A percentile compares a stretch with the other conserved stretches of the same genome.
These are phyloP conservation scores for Diutina sp. DNA, from an alignment of 1,139 yeast genomes.

Conservation along the genomic window DNA sequence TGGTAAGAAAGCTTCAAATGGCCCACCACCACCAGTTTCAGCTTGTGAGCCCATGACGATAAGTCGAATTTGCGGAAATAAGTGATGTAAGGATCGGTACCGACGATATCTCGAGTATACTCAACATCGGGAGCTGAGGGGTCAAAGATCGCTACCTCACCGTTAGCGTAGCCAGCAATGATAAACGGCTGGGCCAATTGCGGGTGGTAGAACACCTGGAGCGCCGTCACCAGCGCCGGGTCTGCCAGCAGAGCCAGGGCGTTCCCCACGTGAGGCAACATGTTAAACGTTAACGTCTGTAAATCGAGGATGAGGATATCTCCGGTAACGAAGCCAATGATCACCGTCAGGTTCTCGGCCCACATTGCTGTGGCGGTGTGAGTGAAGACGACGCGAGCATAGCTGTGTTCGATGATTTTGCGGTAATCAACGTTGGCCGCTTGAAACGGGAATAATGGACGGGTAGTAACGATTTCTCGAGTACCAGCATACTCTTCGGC, in stretches of 20 bases:
- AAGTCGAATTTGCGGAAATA: not conserved
- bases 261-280: not conserved
- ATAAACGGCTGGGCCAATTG: not conserved
- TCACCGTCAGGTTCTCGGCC: not conserved
- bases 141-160: not conserved
- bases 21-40: slow-evolving; percentile 19
- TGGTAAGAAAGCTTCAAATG: slow-evolving; percentile 50
- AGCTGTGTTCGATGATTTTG: not conserved
- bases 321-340: not conserved
- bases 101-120: not conserved
- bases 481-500: not conserved
- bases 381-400: not conserved
- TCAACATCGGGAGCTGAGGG: not conserved
- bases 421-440: not conserved
- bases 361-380: not conserved
- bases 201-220: not conserved
- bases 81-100: not conserved
- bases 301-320: not conserved
- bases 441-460: not conserved
- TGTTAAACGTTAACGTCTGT: not conserved
- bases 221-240: not conserved
- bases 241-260: slow-evolving; percentile 4
- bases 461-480: not conserved
- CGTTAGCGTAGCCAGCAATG: not conserved
- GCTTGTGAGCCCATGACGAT: not conserved